Percentiles rank a stretch among this genome's conserved stretches.
Evolutionary conservation across 2,329 filamentous ascomycete genomes (phyloP).

Genomic region (Fusarium sp.): DNA sequence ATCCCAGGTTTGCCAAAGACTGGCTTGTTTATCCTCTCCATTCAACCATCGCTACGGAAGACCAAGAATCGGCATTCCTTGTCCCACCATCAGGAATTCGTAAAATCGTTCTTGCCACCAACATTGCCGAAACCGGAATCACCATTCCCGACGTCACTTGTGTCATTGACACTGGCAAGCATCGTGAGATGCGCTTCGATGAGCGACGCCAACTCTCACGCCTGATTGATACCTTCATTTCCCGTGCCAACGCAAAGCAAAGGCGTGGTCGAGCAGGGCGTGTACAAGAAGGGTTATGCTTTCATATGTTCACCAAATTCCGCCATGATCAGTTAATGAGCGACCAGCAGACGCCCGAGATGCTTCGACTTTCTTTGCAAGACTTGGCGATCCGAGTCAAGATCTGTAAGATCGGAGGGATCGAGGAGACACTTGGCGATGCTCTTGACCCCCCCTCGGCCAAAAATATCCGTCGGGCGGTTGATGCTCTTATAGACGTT

Average conservation of each 20-base stretch:
- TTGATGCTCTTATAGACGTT: slow-evolving; percentile 93
- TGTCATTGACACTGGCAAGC: slow-evolving; percentile 95
- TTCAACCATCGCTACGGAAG: slow-evolving; percentile 93
- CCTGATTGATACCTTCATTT: slow-evolving; percentile 94
- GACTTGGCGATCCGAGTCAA: slow-evolving; percentile 96
- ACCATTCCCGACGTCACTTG: slow-evolving; percentile 98
- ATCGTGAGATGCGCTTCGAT: slow-evolving; percentile 97
- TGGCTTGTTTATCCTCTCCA: slow-evolving; percentile 94
- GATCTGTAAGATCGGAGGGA: slow-evolving; percentile 94
- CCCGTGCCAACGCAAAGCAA: slow-evolving; percentile 94
- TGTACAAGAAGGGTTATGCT: slow-evolving; percentile 94
- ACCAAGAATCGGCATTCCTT: slow-evolving; percentile 93
- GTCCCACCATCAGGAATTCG: slow-evolving; percentile 82
- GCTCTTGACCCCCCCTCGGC: slow-evolving; percentile 90
- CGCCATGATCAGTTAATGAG: slow-evolving; percentile 87
- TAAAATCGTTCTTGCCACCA: slow-evolving; percentile 96
- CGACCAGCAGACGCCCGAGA: slow-evolving; percentile 95
- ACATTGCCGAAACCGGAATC: slow-evolving; percentile 98
- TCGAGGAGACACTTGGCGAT: slow-evolving; percentile 87
- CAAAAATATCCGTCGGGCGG: slow-evolving; percentile 91
- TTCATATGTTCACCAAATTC: slow-evolving; percentile 92
- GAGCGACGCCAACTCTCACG: slow-evolving; percentile 91
- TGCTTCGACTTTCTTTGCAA: slow-evolving; percentile 92
- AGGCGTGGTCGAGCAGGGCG: slow-evolving; percentile 91
- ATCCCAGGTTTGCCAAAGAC: slow-evolving; percentile 76